Percentiles rank a stretch among this genome's conserved stretches.
These are phyloP conservation scores for Aristolochia californica DNA, from an alignment of 164 flowering plant genomes.

Conservation along the genomic window DNA sequence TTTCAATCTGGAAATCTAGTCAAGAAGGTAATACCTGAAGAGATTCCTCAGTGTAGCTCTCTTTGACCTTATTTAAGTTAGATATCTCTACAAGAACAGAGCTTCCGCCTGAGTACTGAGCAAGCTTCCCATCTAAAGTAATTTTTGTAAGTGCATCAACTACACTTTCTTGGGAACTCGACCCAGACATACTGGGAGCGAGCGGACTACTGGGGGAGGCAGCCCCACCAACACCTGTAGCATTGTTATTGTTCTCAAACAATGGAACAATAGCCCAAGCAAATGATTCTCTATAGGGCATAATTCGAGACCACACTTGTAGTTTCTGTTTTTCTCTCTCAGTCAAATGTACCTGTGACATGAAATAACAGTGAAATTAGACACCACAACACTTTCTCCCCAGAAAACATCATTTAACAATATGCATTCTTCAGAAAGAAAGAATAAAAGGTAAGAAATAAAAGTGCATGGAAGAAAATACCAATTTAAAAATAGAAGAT, in stretches of 20 bases:
- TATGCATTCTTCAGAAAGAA: neutral
- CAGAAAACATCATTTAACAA: neutral
- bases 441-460: neutral
- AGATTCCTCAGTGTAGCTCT: conserved; percentile 91
- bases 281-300: conserved; percentile 92
- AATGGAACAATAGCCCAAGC: conserved; percentile 96
- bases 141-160: conserved; percentile 58
- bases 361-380: neutral
- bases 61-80: conserved; percentile 86
- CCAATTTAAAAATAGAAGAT: too few relatives aligned
- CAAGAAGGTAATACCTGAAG: conserved; percentile 53
- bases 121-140: conserved; percentile 58
- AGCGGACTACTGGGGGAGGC: conserved; percentile 91
- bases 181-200: conserved; percentile 62
- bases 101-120: conserved; percentile 52
- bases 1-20: too few relatives aligned
- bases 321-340: conserved; percentile 96
- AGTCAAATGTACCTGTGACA: conserved; percentile 63
- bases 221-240: conserved; percentile 59
- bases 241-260: conserved; percentile 63
- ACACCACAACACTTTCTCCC: too few relatives aligned
- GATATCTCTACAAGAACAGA: conserved; percentile 83
- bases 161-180: conserved; percentile 66
- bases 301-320: conserved; percentile 96
- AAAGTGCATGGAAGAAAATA: neutral